Evolutionary conservation across 495 filamentous ascomycete genomes (phyloP), one percentile per base, ranked within the genome.

Genomic region (Pyronema omphalodes): DNA sequence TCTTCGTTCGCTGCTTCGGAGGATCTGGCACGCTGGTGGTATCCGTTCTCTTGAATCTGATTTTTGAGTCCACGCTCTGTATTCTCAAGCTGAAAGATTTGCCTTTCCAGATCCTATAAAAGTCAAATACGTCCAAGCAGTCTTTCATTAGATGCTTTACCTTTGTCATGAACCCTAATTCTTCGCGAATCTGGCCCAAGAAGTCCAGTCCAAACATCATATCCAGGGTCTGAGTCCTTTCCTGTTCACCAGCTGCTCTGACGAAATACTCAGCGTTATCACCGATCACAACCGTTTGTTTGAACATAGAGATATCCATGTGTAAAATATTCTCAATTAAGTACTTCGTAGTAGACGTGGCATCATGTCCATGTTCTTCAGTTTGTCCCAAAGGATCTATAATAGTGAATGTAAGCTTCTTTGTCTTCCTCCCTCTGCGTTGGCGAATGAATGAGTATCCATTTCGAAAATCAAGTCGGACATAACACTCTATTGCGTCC

Each of bases 201-300:
- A 52, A 52, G 19, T 52, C 37, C n/a, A 52, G 34, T n/a, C 50
- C 50, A 52, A 52, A 52, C 50, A 52, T 52, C 12, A 17, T 34
- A 23, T 52, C 50, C 34, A 52, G 19, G 19, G 14, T 18, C 18
- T 52, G 35, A 9, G 50, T 52, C 7, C 50, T 14, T 36, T 34
- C 47, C 9, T 34, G 12, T n/a, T 52, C 50, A 33, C 37, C 37
- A 3, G 50, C 50, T 9, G 50, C 11, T 11, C 50, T 9, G 8
- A 52, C 15, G 23, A 52, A 52, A 8, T 52, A 29, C 18, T 52
- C 50, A 12, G 50, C 50, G 23, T 52, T 52, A 29, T 52, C 50
- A 17, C 50, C 50, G 18, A 52, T 52, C 7, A 52, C 50, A 17
- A 40, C 35, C 3, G 50, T 52, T 37, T 52, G 50, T 35, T 43